phyloP scores from a whole-genome alignment of 257 asterid genomes.

The Nicotiana tomentosiformis region DNA sequence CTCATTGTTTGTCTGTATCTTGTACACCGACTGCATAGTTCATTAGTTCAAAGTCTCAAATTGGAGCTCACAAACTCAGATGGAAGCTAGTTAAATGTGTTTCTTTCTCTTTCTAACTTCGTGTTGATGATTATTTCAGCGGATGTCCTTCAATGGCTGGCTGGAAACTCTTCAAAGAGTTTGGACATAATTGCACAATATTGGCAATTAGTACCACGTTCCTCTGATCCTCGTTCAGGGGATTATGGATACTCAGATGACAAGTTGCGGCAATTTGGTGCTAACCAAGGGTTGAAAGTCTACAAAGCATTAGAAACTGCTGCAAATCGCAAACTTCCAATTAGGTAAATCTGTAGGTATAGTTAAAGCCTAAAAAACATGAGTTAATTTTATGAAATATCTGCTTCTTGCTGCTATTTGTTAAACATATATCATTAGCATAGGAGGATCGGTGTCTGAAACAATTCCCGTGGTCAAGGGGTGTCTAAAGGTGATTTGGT shows the following conservation, averaged over 20 bases:
- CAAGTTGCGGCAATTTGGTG: slow-evolving; percentile 69
- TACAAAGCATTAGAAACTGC: slow-evolving; percentile 53
- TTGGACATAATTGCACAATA: slow-evolving; percentile 82
- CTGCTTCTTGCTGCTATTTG: background rate
- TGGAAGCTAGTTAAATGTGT: background rate
- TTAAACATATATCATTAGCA: background rate
- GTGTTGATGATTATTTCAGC: slow-evolving; percentile 33
- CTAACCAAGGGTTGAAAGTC: slow-evolving; percentile 56
- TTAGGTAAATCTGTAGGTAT: slow-evolving; percentile 35
- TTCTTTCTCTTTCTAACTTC: background rate
- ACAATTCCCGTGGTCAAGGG: too few relatives aligned
- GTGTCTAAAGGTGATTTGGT: too few relatives aligned
- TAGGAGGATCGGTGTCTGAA: too few relatives aligned
- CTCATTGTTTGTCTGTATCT: background rate
- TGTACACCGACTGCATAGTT: background rate
- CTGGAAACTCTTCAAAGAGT: slow-evolving; percentile 68
- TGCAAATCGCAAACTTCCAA: slow-evolving; percentile 52
- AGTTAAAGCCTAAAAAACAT: background rate
- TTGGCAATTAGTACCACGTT: slow-evolving; percentile 69
- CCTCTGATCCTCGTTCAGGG: slow-evolving; percentile 68
- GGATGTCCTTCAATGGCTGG: slow-evolving; percentile 85
- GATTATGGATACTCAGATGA: slow-evolving; percentile 74
- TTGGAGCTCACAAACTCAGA: background rate
- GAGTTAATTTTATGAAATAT: background rate
- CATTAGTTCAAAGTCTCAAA: background rate